Evolutionary conservation across 2,329 filamentous ascomycete genomes (phyloP).

Genomic region (Decorospora gaudefroyi): DNA sequence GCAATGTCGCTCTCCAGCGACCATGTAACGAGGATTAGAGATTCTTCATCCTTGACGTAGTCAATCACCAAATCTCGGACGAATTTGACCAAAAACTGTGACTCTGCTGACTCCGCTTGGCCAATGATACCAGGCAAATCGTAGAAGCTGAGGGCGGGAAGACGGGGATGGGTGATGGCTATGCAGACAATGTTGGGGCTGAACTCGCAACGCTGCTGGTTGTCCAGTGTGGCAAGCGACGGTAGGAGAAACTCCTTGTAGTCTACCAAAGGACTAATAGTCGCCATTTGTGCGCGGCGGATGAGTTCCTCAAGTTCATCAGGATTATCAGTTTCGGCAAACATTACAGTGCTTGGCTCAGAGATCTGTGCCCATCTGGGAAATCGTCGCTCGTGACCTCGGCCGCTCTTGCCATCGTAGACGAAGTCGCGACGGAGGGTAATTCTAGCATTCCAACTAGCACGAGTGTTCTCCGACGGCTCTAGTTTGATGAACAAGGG

Average conservation of each 20-base stretch:
- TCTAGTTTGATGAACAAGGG: constrained; percentile 78
- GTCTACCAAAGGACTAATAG: constrained; percentile 67
- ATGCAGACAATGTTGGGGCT: constrained; percentile 81
- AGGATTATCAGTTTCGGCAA: constrained; percentile 66
- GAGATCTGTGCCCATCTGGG: constrained; percentile 64
- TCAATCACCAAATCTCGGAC: constrained; percentile 71
- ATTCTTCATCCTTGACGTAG: constrained; percentile 70
- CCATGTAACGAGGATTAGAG: constrained; percentile 76
- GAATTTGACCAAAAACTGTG: constrained; percentile 64
- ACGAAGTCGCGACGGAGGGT: constrained; percentile 68
- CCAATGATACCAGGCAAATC: constrained; percentile 84
- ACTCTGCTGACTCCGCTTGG: constrained; percentile 59
- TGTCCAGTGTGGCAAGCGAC: background rate
- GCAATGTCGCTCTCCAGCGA: constrained; percentile 79
- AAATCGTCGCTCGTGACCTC: constrained; percentile 55
- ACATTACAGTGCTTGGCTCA: constrained; percentile 55
- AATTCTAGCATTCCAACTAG: constrained; percentile 68
- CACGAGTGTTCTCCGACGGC: constrained; percentile 51
- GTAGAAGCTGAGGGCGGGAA: constrained; percentile 79
- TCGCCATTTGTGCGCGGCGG: constrained; percentile 75
- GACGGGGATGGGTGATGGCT: constrained; percentile 70
- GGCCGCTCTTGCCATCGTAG: constrained; percentile 52
- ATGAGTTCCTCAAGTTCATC: constrained; percentile 69
- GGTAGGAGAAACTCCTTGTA: constrained; percentile 48
- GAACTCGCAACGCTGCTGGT: constrained; percentile 64